Evolutionary conservation across 2,329 filamentous ascomycete genomes (phyloP), one percentile per base, ranked within the genome.

Genomic region (Trichoderma pleuroti): DNA sequence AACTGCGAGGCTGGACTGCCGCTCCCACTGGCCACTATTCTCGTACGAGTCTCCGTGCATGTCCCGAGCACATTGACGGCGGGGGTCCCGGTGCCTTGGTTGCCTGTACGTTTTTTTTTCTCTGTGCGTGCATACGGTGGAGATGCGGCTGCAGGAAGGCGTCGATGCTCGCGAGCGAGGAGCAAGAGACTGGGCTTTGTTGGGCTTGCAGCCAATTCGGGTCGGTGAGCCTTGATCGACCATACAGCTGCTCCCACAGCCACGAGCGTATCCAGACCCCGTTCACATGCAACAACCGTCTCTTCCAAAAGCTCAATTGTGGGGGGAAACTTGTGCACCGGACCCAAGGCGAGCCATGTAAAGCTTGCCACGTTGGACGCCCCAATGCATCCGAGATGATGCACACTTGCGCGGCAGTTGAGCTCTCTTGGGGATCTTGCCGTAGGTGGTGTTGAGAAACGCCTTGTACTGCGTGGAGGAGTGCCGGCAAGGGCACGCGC

Each of bases 201-300:
- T 42, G 63, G 63, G 63, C 63, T 21, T 66, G 16, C 46, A n/a
- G n/a, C 30, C 21, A 39, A 21, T 57, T 18, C 39, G 36, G 36
- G 65, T 68, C 56, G 66, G 56, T 68, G 56, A 68, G 42, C 36
- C 10, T 61, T 60, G 66, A 68, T 68, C 54, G 52, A 60, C 54
- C 56, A 68, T 52, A 68, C 66, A 68, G 39, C 39, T 61, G 26
- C 39, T 42, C 18, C 24, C 42, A 16, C 8, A 24, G 36, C 36
- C 26, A 26, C 54, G 12, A 68, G 24, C 10, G 39, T 42, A 16
- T 49, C 28, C 24, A 68, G 39, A 16, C n/a, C 36, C 54, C 14
- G n/a, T 49, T 49, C 65, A 60, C 54, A 59, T 68, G 65, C 56
- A 52, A 34, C n/a, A 64, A 24, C 8, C 6, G 21, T 61, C 30